A percentile compares a stretch with the other conserved stretches of the same genome.
Conservation (phyloP, 805 yeast genomes). For the Yamadazyma akitaensis region DNA sequence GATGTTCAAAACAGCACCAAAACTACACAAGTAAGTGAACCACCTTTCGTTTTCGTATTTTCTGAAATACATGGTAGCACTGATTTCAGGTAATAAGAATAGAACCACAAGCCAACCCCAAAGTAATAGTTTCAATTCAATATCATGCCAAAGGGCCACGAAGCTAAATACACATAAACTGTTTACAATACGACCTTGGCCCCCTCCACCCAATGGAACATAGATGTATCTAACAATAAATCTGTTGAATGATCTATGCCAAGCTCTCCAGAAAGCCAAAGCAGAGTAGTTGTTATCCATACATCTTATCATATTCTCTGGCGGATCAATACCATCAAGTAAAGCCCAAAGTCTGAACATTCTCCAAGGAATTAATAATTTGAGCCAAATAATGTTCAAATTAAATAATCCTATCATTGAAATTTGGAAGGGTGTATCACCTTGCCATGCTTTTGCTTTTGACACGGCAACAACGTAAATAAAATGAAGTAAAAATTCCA, state of each 20-base stretch:
- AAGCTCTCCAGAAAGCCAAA: slow-evolving; percentile 95
- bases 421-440: slow-evolving; percentile 86
- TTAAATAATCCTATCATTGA: slow-evolving; percentile 93
- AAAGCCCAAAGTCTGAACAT: slow-evolving; percentile 90
- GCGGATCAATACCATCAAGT: slow-evolving; percentile 91
- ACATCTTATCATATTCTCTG: slow-evolving; percentile 96
- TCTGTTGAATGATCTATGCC: slow-evolving; percentile 93
- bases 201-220: slow-evolving; percentile 84
- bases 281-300: slow-evolving; percentile 93
- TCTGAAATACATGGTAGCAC: slow-evolving; percentile 48
- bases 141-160: slow-evolving; percentile 98
- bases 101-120: slow-evolving; percentile 97
- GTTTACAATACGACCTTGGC: slow-evolving; percentile 65
- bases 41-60: slow-evolving; percentile 50
- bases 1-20: slow-evolving; percentile 84
- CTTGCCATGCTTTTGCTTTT: slow-evolving; percentile 84
- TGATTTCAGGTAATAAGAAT: slow-evolving; percentile 81
- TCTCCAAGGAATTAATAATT: slow-evolving; percentile 93
- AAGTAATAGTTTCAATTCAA: slow-evolving; percentile 74
- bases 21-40: slow-evolving; percentile 79
- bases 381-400: slow-evolving; percentile 88
- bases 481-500: slow-evolving; percentile 87
- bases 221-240: slow-evolving; percentile 90
- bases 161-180: slow-evolving; percentile 86
- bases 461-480: slow-evolving; percentile 94